phyloP scores from a whole-genome alignment of 352 stramenopile genomes.

The Thalassiosira hispida region DNA sequence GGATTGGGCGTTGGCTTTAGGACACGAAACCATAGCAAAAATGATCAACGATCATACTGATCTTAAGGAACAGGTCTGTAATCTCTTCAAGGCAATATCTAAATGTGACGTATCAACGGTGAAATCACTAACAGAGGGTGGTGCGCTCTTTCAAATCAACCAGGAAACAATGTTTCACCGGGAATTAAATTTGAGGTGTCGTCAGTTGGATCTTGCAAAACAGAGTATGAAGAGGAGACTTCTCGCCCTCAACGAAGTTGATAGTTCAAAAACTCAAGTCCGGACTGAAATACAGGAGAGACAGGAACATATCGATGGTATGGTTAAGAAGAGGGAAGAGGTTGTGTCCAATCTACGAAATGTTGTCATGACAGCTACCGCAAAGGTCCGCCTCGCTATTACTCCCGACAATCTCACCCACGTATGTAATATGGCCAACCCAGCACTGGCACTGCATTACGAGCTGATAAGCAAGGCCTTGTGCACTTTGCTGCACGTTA shows the following conservation, averaged over 20 bases:
- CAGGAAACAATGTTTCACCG: slow-evolving; percentile 16
- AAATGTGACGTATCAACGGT: slow-evolving; percentile 28
- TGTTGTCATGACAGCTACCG: slow-evolving; percentile 12
- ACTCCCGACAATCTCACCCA: slow-evolving; percentile 14
- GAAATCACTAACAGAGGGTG: slow-evolving; percentile 16
- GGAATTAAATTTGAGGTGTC: slow-evolving; percentile 1
- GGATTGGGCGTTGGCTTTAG: slow-evolving; percentile 15
- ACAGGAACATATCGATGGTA: neutral
- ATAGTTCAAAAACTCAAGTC: neutral
- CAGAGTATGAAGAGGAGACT: slow-evolving; percentile 7
- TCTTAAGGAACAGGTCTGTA: slow-evolving; percentile 1
- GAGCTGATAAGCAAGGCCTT: slow-evolving; percentile 41
- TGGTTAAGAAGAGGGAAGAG: slow-evolving; percentile 10
- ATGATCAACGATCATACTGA: slow-evolving; percentile 26
- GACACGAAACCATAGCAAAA: slow-evolving; percentile 1
- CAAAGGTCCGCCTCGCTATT: slow-evolving; percentile 10
- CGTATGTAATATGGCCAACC: slow-evolving; percentile 6
- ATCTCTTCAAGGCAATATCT: slow-evolving; percentile 35
- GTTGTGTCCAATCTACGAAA: slow-evolving; percentile 8
- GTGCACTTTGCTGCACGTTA: slow-evolving; percentile 30
- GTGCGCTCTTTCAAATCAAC: slow-evolving; percentile 13
- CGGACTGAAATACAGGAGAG: slow-evolving; percentile 15
- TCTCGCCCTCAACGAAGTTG: neutral
- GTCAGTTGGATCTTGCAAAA: neutral
- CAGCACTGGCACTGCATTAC: slow-evolving; percentile 17